A percentile compares a stretch with the other conserved stretches of the same genome.
Evolutionary conservation across 106 monocot species (phyloP).

Genomic region (Acorus calamus): DNA sequence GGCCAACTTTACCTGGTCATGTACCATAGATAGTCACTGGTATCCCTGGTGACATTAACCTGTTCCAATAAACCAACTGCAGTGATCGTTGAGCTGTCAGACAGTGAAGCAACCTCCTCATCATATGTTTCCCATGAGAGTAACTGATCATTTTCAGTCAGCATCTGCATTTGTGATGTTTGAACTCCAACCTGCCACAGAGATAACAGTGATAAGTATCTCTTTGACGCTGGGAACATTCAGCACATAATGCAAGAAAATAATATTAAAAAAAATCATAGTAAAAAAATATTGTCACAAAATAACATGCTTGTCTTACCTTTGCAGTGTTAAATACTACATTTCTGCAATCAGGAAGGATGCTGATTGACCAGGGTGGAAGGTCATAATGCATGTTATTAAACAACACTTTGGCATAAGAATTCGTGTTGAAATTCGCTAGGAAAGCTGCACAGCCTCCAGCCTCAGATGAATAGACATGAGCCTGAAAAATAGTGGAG

Average conservation of each 20-base stretch:
- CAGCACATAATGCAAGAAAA: too few relatives aligned
- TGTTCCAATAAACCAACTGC: slow-evolving; percentile 81
- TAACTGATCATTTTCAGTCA: slow-evolving; percentile 22
- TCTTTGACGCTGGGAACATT: too few relatives aligned
- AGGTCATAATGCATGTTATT: slow-evolving; percentile 83
- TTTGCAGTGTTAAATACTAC: slow-evolving; percentile 85
- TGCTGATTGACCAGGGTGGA: slow-evolving; percentile 95
- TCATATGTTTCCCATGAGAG: slow-evolving; percentile 89
- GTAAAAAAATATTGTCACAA: background rate
- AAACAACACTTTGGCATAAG: slow-evolving; percentile 62
- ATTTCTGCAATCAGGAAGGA: slow-evolving; percentile 93
- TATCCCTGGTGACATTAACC: slow-evolving; percentile 93
- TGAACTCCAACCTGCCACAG: slow-evolving; percentile 73
- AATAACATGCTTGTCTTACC: slow-evolving; percentile 26
- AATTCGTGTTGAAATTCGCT: slow-evolving; percentile 64
- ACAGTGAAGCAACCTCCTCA: slow-evolving; percentile 67
- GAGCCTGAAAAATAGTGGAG: slow-evolving; percentile 36
- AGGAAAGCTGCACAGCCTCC: slow-evolving; percentile 92
- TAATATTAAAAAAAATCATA: too few relatives aligned
- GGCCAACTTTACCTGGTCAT: slow-evolving; percentile 54
- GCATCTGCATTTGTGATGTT: slow-evolving; percentile 92
- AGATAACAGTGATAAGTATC: too few relatives aligned
- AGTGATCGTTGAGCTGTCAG: slow-evolving; percentile 45
- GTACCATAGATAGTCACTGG: slow-evolving; percentile 93
- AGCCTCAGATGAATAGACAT: slow-evolving; percentile 60